phyloP scores from a whole-genome alignment of 371 early-diverging fungal species.

The Lichtheimia corymbifera region DNA sequence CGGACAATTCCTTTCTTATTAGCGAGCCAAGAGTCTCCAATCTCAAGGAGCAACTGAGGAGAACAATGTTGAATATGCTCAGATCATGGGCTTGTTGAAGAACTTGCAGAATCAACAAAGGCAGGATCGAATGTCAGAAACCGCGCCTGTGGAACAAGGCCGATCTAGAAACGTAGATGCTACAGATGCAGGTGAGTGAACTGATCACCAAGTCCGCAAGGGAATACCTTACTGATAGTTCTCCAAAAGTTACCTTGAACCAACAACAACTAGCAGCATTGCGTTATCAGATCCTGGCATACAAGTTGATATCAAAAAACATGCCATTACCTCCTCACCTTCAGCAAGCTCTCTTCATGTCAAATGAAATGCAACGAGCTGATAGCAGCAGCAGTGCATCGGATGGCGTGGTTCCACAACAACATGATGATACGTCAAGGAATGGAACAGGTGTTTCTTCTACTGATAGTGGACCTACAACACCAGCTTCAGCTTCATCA shows the following conservation, averaged over 20 bases:
- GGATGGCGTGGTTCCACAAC: not conserved
- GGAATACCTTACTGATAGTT: not conserved
- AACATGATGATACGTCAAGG: not conserved
- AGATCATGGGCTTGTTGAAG: conserved; percentile 62
- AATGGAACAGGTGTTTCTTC: not conserved
- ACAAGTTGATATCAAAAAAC: conserved; percentile 78
- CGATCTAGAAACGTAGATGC: conserved; percentile 2
- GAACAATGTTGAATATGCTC: conserved; percentile 67
- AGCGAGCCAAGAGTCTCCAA: conserved; percentile 50
- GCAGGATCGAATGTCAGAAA: not conserved
- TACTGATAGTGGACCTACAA: not conserved
- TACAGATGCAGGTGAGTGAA: not conserved
- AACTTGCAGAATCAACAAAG: conserved; percentile 34
- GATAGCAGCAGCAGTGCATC: not conserved
- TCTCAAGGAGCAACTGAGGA: conserved; percentile 70
- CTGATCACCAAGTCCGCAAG: not conserved
- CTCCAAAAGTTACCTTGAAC: conserved; percentile 38
- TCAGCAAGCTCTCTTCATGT: conserved; percentile 60
- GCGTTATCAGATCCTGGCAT: conserved; percentile 81
- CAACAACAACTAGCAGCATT: conserved; percentile 67
- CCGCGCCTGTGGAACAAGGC: not conserved
- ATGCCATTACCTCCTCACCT: conserved; percentile 75
- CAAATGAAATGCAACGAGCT: not conserved
- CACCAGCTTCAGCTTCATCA: not conserved
- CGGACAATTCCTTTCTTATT: not conserved